A percentile compares a stretch with the other conserved stretches of the same genome.
These are phyloP conservation scores for Neobulgaria alba DNA, from an alignment of 2,329 filamentous ascomycete genomes.

Conservation along the genomic window DNA sequence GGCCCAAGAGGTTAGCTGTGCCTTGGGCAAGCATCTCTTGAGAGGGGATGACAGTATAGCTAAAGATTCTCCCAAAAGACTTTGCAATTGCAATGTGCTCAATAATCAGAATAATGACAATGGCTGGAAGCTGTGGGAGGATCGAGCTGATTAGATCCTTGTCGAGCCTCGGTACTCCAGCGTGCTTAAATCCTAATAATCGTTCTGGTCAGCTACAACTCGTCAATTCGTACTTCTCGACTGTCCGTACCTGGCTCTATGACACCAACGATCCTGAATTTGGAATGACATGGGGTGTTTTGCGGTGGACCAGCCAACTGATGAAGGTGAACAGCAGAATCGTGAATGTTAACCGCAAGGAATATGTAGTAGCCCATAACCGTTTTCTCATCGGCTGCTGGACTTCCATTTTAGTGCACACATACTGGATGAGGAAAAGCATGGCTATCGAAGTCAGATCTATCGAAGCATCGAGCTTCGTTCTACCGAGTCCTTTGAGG, in stretches of 20 bases:
- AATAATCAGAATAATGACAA: slow-evolving; percentile 6
- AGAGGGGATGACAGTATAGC: slow-evolving; percentile 4
- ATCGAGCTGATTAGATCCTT: slow-evolving; percentile 2
- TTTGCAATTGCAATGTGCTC: slow-evolving; percentile 7
- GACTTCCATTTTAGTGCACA: slow-evolving; percentile 2
- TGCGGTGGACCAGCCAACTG: too few relatives aligned
- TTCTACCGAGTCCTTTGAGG: slow-evolving; percentile 2
- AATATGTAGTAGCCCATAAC: too few relatives aligned
- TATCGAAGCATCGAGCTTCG: slow-evolving; percentile 3
- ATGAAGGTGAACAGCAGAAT: too few relatives aligned
- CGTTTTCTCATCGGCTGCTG: slow-evolving; percentile 1
- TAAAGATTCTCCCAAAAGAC: slow-evolving; percentile 1
- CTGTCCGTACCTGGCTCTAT: too few relatives aligned
- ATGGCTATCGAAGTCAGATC: slow-evolving; percentile 1
- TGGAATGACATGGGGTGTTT: too few relatives aligned
- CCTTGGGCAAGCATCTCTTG: slow-evolving; percentile 7
- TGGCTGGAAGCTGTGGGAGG: slow-evolving; percentile 4
- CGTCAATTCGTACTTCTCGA: slow-evolving; percentile 2
- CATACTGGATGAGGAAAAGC: not conserved
- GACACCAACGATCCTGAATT: too few relatives aligned
- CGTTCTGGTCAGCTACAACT: slow-evolving; percentile 2
- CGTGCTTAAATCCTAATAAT: slow-evolving; percentile 6
- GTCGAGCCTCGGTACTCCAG: slow-evolving; percentile 1
- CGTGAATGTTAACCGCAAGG: too few relatives aligned
- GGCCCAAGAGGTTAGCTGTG: slow-evolving; percentile 2